Conservation (phyloP, 164 flowering plant genomes). For the Macadamia integrifolia region DNA sequence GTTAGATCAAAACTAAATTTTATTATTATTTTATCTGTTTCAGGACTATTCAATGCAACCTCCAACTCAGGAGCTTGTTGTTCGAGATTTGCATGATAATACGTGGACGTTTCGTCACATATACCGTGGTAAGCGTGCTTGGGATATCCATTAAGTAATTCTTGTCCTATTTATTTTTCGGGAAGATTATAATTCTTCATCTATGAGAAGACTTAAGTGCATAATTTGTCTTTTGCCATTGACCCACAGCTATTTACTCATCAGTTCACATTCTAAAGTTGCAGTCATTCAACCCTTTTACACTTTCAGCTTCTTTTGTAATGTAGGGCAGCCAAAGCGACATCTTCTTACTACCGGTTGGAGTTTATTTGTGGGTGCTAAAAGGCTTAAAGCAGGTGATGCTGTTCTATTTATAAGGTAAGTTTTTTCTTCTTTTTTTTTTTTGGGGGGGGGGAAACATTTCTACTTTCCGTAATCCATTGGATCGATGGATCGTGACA, state of each 20-base stretch:
- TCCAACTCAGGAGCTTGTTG: slow-evolving; percentile 93
- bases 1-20: background rate
- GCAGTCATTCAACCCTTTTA: background rate
- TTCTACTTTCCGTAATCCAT: background rate
- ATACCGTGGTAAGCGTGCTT: slow-evolving; percentile 66
- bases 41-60: slow-evolving; percentile 96
- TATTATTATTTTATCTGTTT: slow-evolving; percentile 10
- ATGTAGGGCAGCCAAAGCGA: slow-evolving; percentile 93
- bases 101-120: slow-evolving; percentile 97
- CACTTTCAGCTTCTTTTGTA: background rate
- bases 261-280: too few species aligned
- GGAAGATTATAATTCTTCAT: background rate
- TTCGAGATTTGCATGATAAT: slow-evolving; percentile 86
- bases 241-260: too few species aligned
- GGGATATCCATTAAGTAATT: background rate
- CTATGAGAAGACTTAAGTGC: background rate
- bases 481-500: background rate
- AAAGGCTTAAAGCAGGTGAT: slow-evolving; percentile 92
- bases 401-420: slow-evolving; percentile 94
- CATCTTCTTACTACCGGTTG: slow-evolving; percentile 98
- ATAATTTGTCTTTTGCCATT: background rate
- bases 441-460: too few species aligned
- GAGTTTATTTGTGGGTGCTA: slow-evolving; percentile 92
- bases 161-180: background rate
- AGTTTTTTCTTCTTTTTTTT: too few species aligned